phyloP scores from a whole-genome alignment of 768 basidiomycete species.

The Boletellus sp. region DNA sequence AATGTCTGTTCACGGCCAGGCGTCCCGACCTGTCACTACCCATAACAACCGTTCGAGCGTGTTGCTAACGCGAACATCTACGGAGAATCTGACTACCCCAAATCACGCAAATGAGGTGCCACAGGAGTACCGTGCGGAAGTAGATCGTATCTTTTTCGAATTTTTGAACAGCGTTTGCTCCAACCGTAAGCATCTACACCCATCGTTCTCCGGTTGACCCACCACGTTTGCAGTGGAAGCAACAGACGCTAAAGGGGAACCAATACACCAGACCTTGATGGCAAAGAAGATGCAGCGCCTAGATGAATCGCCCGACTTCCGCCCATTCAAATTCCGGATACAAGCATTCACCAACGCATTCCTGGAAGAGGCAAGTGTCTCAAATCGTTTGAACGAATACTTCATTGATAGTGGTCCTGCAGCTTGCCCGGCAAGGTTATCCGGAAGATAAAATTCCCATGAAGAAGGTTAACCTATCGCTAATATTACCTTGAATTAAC shows the following conservation, averaged over 20 bases:
- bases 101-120: conserved; percentile 63
- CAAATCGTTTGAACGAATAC: neutral
- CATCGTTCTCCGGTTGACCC: conserved; percentile 8
- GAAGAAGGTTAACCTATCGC: conserved; percentile 70
- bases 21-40: conserved; percentile 14
- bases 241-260: conserved; percentile 91
- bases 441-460: conserved; percentile 93
- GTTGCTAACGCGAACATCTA: conserved; percentile 18
- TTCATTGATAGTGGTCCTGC: conserved; percentile 13
- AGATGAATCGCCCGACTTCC: conserved; percentile 94
- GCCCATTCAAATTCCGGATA: conserved; percentile 98
- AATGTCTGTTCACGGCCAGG: conserved; percentile 22
- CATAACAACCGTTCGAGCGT: conserved; percentile 15
- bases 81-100: conserved; percentile 25
- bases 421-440: conserved; percentile 84
- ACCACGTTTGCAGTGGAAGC: conserved; percentile 67
- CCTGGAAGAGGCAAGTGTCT: conserved; percentile 70
- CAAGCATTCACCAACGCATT: conserved; percentile 97
- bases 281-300: conserved; percentile 97
- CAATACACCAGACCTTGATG: conserved; percentile 98
- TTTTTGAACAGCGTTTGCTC: conserved; percentile 88
- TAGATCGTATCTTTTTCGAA: conserved; percentile 88
- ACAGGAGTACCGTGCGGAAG: conserved; percentile 72
- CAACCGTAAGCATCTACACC: conserved; percentile 59
- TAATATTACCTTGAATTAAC: conserved; percentile 4